Percentiles rank a stretch among this genome's conserved stretches.
These are phyloP conservation scores for Begonia loranthoides DNA, from an alignment of 306 rosid species.

Conservation along the genomic window DNA sequence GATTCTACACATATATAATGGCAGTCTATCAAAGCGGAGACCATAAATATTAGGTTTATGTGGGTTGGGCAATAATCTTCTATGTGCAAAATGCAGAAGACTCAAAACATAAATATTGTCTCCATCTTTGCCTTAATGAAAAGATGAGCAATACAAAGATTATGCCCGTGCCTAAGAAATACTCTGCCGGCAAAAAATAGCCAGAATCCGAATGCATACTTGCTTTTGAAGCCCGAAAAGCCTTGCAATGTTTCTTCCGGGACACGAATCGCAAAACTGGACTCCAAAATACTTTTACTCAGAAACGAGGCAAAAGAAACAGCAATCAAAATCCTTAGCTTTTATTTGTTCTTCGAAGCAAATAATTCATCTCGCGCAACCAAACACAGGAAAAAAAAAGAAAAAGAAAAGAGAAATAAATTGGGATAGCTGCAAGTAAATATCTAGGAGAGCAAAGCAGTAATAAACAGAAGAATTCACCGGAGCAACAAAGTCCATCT, in stretches of 20 bases:
- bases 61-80: no score
- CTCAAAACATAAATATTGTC: no score
- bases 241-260: background rate
- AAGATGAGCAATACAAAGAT: no score
- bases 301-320: background rate
- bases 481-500: background rate
- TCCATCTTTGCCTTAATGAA: no score
- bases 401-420: background rate
- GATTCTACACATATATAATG: background rate
- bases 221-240: background rate
- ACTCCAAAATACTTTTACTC: background rate
- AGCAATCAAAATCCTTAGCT: slow-evolving; percentile 2
- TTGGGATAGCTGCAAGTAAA: background rate
- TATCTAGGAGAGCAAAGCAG: background rate
- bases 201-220: slow-evolving; percentile 3
- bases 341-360: slow-evolving; percentile 1
- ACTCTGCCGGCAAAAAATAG: background rate
- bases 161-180: no score
- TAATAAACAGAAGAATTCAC: slow-evolving; percentile 1
- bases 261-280: background rate
- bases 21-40: background rate
- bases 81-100: no score
- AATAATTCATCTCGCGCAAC: no score
- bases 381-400: background rate
- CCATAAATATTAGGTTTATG: no score